Conservation (phyloP, 2,329 filamentous ascomycete genomes). For the Magnaporthales sp. region DNA sequence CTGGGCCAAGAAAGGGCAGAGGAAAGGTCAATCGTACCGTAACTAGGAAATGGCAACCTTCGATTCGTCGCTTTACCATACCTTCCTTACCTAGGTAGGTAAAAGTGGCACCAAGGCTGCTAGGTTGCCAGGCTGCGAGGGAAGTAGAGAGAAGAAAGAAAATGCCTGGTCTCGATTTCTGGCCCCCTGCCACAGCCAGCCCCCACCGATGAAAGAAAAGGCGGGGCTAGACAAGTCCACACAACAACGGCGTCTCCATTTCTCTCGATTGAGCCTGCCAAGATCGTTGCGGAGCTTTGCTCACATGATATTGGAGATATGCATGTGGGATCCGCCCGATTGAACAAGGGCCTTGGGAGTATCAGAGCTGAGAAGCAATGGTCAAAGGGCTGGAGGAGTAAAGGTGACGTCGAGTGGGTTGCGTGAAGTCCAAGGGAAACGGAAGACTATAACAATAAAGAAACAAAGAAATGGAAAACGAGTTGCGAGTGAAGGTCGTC, state of each 20-base stretch:
- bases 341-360: not conserved
- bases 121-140: not conserved
- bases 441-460: constrained; percentile 3
- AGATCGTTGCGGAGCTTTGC: not conserved
- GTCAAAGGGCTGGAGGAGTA: not conserved
- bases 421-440: not conserved
- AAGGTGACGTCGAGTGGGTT: not conserved
- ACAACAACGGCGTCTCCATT: not conserved
- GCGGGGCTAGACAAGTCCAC: not conserved
- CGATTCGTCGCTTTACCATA: not conserved
- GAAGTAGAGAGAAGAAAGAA: not conserved
- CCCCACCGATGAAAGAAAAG: not conserved
- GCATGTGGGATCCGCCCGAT: not conserved
- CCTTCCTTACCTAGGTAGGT: not conserved
- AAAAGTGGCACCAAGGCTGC: not conserved
- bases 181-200: not conserved
- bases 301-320: not conserved
- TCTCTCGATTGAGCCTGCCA: constrained; percentile 1
- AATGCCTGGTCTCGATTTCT: not conserved
- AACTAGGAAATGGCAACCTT: not conserved
- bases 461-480: not conserved
- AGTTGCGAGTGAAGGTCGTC: not conserved
- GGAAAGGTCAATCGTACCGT: not conserved
- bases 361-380: not conserved
- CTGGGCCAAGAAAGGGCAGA: too few relatives aligned